Evolutionary conservation across 148 eudicot genomes (phyloP), one percentile per base, ranked within the genome.

Genomic region (Rhododendron ovatum): DNA sequence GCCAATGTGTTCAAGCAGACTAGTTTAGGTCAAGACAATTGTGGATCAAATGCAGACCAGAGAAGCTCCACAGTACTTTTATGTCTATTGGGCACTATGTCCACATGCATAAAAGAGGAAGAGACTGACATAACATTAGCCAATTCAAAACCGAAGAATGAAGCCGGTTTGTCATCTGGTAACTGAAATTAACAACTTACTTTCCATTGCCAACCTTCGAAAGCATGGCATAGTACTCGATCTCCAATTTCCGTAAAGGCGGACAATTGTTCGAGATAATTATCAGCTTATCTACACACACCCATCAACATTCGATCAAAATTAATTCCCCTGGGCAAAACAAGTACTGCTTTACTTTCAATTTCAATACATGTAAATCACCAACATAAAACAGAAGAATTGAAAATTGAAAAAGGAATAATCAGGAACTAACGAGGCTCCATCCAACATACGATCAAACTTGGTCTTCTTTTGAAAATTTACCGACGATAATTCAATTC

Each of bases 221-320:
- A 86, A 95, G 93, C 98, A 95, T 93, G 37, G 98, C 98, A 77
- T 95, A 95, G 89, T 95, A 95, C 90, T 95, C 98, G 3, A 95
- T 95, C 93, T 95, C 96, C 30, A 96, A 95, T 88, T 94, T 94
- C 90, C 96, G 90, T 10, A 95, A 86, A 0, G 96, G 98, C 1
- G 98, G 95, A 87, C 98, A 95, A 84, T 95, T 94, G 93, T 95
- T 95, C 14, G 96, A 91, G 80, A 95, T 95, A 43, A 93, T 92
- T 24, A 94, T 90, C 90, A 95, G 74, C 91, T 95, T 95, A 6
- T 93, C 96, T 95, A 93, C 84, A 80, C 14, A 45, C 83, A 15
- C 78, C 35, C 50, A 12, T 26, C 65, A 30, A 55, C n/a, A 55
- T 30, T 57, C 26, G 35, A 81, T 81, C 69, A 55, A 59, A 81